A percentile compares a stretch with the other conserved stretches of the same genome.
Conservation (phyloP, 345 rosid genomes). For the Mangifera indica region DNA sequence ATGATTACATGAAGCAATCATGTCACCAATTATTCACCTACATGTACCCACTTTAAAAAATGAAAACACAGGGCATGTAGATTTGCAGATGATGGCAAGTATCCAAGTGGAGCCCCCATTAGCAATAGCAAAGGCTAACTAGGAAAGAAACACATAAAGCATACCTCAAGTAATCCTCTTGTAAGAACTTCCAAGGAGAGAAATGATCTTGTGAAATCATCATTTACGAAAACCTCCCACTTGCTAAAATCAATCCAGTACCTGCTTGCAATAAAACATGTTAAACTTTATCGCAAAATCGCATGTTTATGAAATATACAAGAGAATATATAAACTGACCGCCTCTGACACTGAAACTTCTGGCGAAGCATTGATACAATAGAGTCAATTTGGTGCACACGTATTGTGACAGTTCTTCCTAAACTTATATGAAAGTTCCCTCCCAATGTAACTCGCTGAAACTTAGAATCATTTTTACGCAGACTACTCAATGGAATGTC, state of each 20-base stretch:
- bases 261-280: slow-evolving; percentile 34
- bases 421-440: slow-evolving; percentile 85
- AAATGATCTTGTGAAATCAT: slow-evolving; percentile 70
- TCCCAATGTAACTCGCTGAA: slow-evolving; percentile 56
- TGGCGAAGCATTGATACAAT: slow-evolving; percentile 75
- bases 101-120: not conserved
- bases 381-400: slow-evolving; percentile 85
- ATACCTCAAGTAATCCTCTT: slow-evolving; percentile 80
- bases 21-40: not conserved
- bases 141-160: not conserved
- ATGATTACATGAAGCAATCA: not conserved
- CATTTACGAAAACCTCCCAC: slow-evolving; percentile 87
- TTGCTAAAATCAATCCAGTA: slow-evolving; percentile 76
- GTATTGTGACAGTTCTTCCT: slow-evolving; percentile 72
- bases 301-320: not conserved
- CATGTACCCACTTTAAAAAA: not conserved
- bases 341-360: slow-evolving; percentile 61
- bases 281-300: not conserved
- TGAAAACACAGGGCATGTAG: not conserved
- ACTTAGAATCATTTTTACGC: slow-evolving; percentile 56
- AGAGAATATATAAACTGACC: slow-evolving; percentile 33
- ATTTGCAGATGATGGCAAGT: not conserved
- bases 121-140: not conserved
- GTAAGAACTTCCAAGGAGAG: slow-evolving; percentile 64
- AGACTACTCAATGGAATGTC: slow-evolving; percentile 63